These are phyloP conservation scores for Hymenotorrendiella dingleyae DNA, from an alignment of 2,329 filamentous ascomycete genomes.

Conservation along the genomic window DNA sequence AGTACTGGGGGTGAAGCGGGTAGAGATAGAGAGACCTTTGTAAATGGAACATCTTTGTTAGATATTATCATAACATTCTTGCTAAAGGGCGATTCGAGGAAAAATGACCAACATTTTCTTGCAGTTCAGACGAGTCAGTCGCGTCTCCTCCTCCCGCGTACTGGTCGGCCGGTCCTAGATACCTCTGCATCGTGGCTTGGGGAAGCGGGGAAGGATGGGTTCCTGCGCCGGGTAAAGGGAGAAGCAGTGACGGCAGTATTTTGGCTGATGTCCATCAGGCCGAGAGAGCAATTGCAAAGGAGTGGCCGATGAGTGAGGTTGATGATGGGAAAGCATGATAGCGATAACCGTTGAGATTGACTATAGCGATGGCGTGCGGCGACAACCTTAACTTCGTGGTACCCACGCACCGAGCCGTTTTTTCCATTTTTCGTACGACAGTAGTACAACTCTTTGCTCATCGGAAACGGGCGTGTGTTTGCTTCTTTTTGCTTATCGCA, in stretches of 20 bases:
- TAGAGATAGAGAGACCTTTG: conserved; percentile 8
- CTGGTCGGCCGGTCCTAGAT: background rate
- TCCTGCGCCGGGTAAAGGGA: conserved; percentile 8
- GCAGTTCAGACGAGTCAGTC: conserved; percentile 4
- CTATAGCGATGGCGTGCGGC: too few species aligned
- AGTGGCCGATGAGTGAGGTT: background rate
- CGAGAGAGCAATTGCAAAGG: background rate
- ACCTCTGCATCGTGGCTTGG: background rate
- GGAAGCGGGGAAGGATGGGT: background rate
- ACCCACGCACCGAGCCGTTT: too few species aligned
- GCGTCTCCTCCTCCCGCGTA: conserved; percentile 6
- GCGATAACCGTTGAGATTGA: background rate
- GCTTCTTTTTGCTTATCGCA: background rate
- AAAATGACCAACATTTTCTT: conserved; percentile 14
- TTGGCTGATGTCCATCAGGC: background rate
- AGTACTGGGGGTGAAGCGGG: conserved; percentile 7
- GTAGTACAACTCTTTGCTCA: too few species aligned
- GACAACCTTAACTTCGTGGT: too few species aligned
- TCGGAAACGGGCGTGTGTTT: too few species aligned
- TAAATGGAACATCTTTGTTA: conserved; percentile 13
- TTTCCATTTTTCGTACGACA: too few species aligned
- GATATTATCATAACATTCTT: conserved; percentile 6
- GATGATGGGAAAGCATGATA: background rate
- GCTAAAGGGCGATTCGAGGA: conserved; percentile 7
- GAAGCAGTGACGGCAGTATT: background rate